Evolutionary conservation across 768 basidiomycete genomes (phyloP).

Genomic region (Trametes elegans): DNA sequence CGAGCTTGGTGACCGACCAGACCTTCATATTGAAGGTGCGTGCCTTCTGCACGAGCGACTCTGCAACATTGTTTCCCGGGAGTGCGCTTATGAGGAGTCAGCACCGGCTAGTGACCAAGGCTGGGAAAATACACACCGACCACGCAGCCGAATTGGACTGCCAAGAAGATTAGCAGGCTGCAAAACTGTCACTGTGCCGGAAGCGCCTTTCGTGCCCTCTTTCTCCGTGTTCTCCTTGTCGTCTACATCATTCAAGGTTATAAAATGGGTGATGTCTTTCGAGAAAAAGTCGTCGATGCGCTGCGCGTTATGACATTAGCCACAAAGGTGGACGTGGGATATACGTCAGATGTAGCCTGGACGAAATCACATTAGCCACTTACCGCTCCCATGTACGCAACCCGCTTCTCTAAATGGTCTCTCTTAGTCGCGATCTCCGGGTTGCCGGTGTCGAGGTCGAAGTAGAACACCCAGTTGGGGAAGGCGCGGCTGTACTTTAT

Average conservation of each 20-base stretch:
- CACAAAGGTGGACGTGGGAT: not conserved
- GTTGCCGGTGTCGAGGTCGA: slow-evolving; percentile 61
- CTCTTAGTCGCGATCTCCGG: slow-evolving; percentile 37
- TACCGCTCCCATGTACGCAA: slow-evolving; percentile 76
- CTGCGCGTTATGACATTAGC: slow-evolving; percentile 38
- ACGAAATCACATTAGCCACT: slow-evolving; percentile 32
- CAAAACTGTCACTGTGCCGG: slow-evolving; percentile 28
- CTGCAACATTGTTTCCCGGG: slow-evolving; percentile 19
- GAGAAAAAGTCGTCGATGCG: slow-evolving; percentile 88
- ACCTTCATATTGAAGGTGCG: slow-evolving; percentile 76
- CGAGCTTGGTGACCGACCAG: slow-evolving; percentile 74
- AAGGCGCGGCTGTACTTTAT: slow-evolving; percentile 85
- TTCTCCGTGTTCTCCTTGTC: slow-evolving; percentile 81
- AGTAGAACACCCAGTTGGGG: slow-evolving; percentile 80
- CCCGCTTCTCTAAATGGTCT: slow-evolving; percentile 49
- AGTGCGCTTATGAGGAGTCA: slow-evolving; percentile 16
- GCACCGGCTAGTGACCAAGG: not conserved
- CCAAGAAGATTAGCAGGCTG: slow-evolving; percentile 38
- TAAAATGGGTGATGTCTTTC: slow-evolving; percentile 81
- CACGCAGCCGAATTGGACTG: slow-evolving; percentile 65
- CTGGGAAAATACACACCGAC: slow-evolving; percentile 43
- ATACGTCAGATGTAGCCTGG: not conserved
- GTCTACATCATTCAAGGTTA: slow-evolving; percentile 47
- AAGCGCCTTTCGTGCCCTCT: slow-evolving; percentile 23
- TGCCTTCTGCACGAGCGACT: slow-evolving; percentile 64